Evolutionary conservation across 2,329 filamentous ascomycete genomes (phyloP).

Genomic region (Colletotrichum sp.): DNA sequence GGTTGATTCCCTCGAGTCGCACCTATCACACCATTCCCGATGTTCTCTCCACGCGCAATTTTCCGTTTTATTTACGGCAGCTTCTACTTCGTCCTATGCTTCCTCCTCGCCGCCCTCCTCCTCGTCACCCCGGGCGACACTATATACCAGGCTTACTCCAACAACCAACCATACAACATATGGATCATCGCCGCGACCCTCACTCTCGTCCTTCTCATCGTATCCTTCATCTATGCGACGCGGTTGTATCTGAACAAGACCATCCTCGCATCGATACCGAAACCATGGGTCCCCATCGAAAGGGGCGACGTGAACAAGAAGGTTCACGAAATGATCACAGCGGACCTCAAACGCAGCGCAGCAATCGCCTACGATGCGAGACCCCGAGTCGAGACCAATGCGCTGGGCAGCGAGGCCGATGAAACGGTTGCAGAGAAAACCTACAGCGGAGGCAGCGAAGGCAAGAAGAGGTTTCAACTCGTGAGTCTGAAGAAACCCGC

Average conservation of each 20-base stretch:
- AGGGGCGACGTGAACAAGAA: slow-evolving; percentile 79
- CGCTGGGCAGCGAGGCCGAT: slow-evolving; percentile 17
- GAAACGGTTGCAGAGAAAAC: slow-evolving; percentile 17
- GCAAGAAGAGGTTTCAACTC: slow-evolving; percentile 24
- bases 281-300: slow-evolving; percentile 83
- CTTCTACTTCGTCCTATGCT: slow-evolving; percentile 76
- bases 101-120: slow-evolving; percentile 75
- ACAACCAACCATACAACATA: slow-evolving; percentile 76
- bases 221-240: slow-evolving; percentile 78
- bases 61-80: slow-evolving; percentile 83
- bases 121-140: slow-evolving; percentile 81
- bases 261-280: slow-evolving; percentile 82
- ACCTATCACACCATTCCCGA: slow-evolving; percentile 24
- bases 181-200: slow-evolving; percentile 82
- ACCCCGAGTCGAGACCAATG: slow-evolving; percentile 59
- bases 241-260: slow-evolving; percentile 88
- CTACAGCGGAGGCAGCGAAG: slow-evolving; percentile 16
- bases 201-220: slow-evolving; percentile 71
- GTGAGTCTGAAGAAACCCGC: slow-evolving; percentile 38
- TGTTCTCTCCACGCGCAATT: slow-evolving; percentile 56
- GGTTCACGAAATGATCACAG: slow-evolving; percentile 77
- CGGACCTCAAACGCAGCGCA: slow-evolving; percentile 77
- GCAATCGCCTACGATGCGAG: slow-evolving; percentile 79
- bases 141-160: slow-evolving; percentile 76
- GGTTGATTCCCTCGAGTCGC: slow-evolving; percentile 7